phyloP scores from a whole-genome alignment of 345 rosid species.

The Nasturtium officinale region DNA sequence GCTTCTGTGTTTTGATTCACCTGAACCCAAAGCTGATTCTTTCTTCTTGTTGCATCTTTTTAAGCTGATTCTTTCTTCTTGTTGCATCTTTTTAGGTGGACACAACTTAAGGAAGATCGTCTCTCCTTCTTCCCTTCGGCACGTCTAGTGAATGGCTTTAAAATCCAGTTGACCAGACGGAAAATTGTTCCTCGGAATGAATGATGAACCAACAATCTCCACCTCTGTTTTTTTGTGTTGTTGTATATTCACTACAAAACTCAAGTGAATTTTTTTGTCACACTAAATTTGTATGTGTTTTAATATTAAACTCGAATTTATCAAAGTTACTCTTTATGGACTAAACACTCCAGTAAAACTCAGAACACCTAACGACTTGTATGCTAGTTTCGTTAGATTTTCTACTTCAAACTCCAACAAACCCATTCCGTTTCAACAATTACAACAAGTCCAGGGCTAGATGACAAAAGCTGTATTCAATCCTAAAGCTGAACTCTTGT shows the following conservation, averaged over 20 bases:
- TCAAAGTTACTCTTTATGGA: neutral
- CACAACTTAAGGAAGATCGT: slow-evolving; percentile 66
- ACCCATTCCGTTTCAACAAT: slow-evolving; percentile 38
- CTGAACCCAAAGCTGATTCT: slow-evolving; percentile 9
- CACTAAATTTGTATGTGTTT: slow-evolving; percentile 6
- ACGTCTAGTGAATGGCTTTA: slow-evolving; percentile 81
- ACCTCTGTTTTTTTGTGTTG: slow-evolving; percentile 19
- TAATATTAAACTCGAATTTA: too few relatives aligned
- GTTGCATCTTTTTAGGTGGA: slow-evolving; percentile 55
- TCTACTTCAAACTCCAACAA: slow-evolving; percentile 33
- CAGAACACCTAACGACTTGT: neutral
- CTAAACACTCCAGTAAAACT: neutral
- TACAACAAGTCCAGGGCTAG: slow-evolving; percentile 36
- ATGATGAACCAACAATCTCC: slow-evolving; percentile 4
- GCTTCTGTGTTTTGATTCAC: neutral
- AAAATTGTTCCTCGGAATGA: slow-evolving; percentile 6
- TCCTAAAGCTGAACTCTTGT: slow-evolving; percentile 34
- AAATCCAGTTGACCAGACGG: slow-evolving; percentile 52
- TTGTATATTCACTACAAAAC: slow-evolving; percentile 27
- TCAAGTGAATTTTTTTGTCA: slow-evolving; percentile 21
- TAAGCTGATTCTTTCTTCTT: slow-evolving; percentile 9
- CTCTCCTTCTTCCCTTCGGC: slow-evolving; percentile 88
- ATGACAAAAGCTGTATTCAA: slow-evolving; percentile 29
- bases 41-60: slow-evolving; percentile 2
- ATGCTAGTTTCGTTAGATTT: slow-evolving; percentile 19